Conservation (phyloP, 176 grass and related monocot genomes). For the Secale cereale region DNA sequence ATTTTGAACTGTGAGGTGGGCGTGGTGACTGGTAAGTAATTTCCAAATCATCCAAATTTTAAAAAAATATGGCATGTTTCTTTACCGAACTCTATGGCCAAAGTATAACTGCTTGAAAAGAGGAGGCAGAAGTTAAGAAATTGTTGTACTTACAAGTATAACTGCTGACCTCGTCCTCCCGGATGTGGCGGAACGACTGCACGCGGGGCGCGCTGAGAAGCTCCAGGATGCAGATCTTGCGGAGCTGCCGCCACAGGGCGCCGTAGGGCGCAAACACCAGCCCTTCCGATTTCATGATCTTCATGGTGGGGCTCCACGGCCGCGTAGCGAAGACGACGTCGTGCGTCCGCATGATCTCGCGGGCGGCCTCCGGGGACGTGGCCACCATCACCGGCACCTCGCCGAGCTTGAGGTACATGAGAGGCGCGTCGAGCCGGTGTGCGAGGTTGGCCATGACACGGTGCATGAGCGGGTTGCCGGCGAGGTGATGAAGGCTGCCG, state of each 20-base stretch:
- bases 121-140: too few relatives aligned
- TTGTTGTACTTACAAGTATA: too few relatives aligned
- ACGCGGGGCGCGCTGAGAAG: slow-evolving; percentile 29
- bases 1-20: too few relatives aligned
- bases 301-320: not conserved
- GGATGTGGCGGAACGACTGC: slow-evolving; percentile 23
- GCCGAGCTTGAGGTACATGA: slow-evolving; percentile 2
- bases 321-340: not conserved
- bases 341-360: not conserved
- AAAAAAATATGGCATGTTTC: too few relatives aligned
- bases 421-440: not conserved
- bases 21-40: too few relatives aligned
- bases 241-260: slow-evolving; percentile 25
- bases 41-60: too few relatives aligned
- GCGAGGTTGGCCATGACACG: not conserved
- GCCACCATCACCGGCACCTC: not conserved
- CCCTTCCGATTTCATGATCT: not conserved
- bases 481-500: not conserved
- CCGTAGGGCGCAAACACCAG: slow-evolving; percentile 25
- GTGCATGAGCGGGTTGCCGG: slow-evolving; percentile 1
- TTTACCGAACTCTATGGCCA: too few relatives aligned
- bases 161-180: slow-evolving; percentile 27
- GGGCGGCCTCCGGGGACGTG: not conserved
- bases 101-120: too few relatives aligned
- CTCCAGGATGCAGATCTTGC: slow-evolving; percentile 7